Evolutionary conservation across 1,284 basidiomycete species (phyloP).

Genomic region (Psilocybe mexicana): DNA sequence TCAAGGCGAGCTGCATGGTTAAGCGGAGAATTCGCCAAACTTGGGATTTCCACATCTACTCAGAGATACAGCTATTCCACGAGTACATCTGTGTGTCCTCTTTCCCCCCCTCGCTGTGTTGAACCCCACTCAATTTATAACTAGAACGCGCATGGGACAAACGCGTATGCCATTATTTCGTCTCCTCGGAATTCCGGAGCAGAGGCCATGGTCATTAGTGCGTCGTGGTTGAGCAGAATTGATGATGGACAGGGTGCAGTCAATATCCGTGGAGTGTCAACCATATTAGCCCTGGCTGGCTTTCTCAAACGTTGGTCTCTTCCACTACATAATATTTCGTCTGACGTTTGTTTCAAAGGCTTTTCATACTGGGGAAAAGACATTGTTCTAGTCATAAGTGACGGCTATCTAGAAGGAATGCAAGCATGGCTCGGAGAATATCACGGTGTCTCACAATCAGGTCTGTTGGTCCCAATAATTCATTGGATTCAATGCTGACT

Average conservation of each 20-base stretch:
- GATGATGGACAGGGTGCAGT: conserved; percentile 56
- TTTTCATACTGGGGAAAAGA: conserved; percentile 96
- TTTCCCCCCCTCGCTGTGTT: not conserved
- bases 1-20: conserved; percentile 65
- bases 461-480: conserved; percentile 38
- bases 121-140: not conserved
- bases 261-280: conserved; percentile 88
- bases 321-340: not conserved
- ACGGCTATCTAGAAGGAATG: conserved; percentile 89
- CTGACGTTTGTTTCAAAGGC: conserved; percentile 45
- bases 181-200: conserved; percentile 88
- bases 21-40: conserved; percentile 59
- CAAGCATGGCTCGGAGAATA: conserved; percentile 90
- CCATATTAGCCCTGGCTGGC: conserved; percentile 77
- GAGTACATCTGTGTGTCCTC: conserved; percentile 42
- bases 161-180: conserved; percentile 80
- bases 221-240: conserved; percentile 80
- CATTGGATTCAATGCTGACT: not conserved
- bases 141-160: conserved; percentile 56
- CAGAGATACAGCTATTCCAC: conserved; percentile 68
- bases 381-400: conserved; percentile 87
- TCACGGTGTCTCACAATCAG: conserved; percentile 68
- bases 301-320: conserved; percentile 74
- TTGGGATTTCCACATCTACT: conserved; percentile 68
- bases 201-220: conserved; percentile 89